phyloP scores from a whole-genome alignment of 1,284 basidiomycete species.

The Ustilago curta region DNA sequence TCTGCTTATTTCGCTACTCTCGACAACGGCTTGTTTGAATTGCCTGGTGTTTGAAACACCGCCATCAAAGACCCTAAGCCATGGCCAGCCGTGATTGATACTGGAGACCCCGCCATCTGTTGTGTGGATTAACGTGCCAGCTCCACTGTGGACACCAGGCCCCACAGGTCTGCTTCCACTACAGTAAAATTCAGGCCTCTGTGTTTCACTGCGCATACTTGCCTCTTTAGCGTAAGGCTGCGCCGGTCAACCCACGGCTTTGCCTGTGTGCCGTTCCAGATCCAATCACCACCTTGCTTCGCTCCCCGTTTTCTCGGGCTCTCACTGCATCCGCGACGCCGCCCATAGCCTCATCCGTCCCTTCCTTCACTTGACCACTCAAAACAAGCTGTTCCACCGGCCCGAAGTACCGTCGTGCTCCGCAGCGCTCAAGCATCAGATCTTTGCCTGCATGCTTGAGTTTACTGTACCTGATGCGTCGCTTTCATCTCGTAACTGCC shows the following conservation, averaged over 20 bases:
- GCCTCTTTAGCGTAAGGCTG: not conserved
- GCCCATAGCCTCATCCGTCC: not conserved
- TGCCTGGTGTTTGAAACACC: not conserved
- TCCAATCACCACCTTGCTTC: not conserved
- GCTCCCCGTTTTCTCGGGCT: not conserved
- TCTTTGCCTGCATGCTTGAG: not conserved
- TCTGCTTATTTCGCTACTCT: not conserved
- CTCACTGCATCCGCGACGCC: slow-evolving; percentile 2
- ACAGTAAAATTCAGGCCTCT: too few relatives aligned
- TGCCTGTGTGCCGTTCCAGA: slow-evolving; percentile 1
- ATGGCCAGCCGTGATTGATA: too few relatives aligned
- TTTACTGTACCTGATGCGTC: not conserved
- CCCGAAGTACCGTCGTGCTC: slow-evolving; percentile 8
- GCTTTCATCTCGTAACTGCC: too few relatives aligned
- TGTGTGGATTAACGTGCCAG: too few relatives aligned
- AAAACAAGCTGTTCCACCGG: not conserved
- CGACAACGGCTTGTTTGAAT: not conserved
- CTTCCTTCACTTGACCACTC: slow-evolving; percentile 1
- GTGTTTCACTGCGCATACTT: too few relatives aligned
- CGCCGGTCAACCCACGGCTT: not conserved
- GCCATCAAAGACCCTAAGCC: too few relatives aligned
- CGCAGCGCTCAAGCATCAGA: not conserved
- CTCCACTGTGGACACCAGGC: too few relatives aligned
- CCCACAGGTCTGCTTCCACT: too few relatives aligned
- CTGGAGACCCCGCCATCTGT: too few relatives aligned